Evolutionary conservation across 2,329 filamentous ascomycete species (phyloP), one percentile per base, ranked within the genome.

Genomic region (Lecanoromycetidae sp.): DNA sequence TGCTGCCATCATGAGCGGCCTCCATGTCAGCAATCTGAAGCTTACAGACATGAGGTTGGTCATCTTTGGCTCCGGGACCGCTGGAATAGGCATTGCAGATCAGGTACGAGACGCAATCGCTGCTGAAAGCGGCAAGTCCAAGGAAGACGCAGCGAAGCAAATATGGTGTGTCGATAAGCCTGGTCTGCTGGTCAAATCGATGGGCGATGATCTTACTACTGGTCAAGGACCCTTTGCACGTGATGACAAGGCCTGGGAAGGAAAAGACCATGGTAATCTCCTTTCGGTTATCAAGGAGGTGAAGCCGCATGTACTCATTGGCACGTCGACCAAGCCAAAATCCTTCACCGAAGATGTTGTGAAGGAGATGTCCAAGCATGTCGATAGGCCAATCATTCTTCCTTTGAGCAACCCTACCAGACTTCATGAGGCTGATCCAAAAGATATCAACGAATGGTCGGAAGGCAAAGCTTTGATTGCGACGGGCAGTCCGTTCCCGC

Each of bases 81-180:
- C 87, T 9, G 86, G 86, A 1, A 84, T 81, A 0, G 87, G 87
- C 2, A 93, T 94, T 46, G 87, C 87, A 2, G 86, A 93, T 55
- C 85, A 93, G 58, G 76, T 94, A 5, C 71, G 80, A 13, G 84
- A 90, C 56, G 84, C 86, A 0, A 88, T 94, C 46, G 78, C 78
- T 0, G 69, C 81, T 0, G 78, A 87, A 56, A 74, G 75, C 2
- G 66, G 69, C 1, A 81, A 83, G 49, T 74, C 71, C 27, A 82
- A 79, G 51, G 74, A 82, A n/a, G 82, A 87, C n/a, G 85, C 85
- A 0, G 70, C 76, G 1, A 77, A 79, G 58, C 83, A 90, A 52
- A 88, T 94, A 32, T 94, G 82, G 81, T 75, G 87, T 54, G 72
- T 93, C 34, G 87, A 94, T 66, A 91, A 85, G 60, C 79, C 79